These are phyloP conservation scores for Mastigamoeba balamuthi DNA, from an alignment of 78 protist species.

Conservation along the genomic window DNA sequence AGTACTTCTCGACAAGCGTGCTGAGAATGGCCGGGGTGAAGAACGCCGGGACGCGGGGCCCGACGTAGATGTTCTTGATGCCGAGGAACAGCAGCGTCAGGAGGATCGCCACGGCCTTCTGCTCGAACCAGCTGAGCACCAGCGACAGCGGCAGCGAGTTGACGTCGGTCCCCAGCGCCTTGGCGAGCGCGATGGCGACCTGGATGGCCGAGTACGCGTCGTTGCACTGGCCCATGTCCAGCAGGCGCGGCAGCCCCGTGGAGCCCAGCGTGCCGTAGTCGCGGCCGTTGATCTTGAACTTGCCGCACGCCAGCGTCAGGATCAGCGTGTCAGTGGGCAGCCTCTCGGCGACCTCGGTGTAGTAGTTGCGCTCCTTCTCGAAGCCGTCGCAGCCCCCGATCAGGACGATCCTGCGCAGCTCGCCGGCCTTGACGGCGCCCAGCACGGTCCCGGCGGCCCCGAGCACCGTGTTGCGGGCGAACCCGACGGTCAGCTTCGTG, in stretches of 20 bases:
- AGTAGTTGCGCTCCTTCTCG: slow-evolving; percentile 60
- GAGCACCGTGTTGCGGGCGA: slow-evolving; percentile 36
- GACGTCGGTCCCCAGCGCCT: slow-evolving; percentile 8
- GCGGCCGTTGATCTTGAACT: slow-evolving; percentile 43
- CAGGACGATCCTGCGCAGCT: slow-evolving; percentile 37
- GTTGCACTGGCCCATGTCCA: slow-evolving; percentile 88
- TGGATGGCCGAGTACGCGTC: slow-evolving; percentile 69
- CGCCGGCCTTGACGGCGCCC: slow-evolving; percentile 48
- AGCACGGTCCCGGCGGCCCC: slow-evolving; percentile 42
- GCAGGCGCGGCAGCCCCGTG: slow-evolving; percentile 75
- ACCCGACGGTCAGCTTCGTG: slow-evolving; percentile 19
- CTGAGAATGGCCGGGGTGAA: slow-evolving; percentile 3
- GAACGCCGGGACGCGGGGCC: slow-evolving; percentile 75
- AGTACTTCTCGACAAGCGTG: not conserved
- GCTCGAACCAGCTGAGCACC: slow-evolving; percentile 68
- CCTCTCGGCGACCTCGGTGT: slow-evolving; percentile 14
- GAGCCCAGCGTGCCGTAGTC: slow-evolving; percentile 54
- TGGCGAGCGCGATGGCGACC: slow-evolving; percentile 60
- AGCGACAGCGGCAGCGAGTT: slow-evolving; percentile 57
- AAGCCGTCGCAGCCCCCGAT: slow-evolving; percentile 85
- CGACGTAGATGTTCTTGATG: slow-evolving; percentile 56
- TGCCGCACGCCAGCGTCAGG: slow-evolving; percentile 38
- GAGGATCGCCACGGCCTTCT: slow-evolving; percentile 76
- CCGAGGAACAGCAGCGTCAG: slow-evolving; percentile 61
- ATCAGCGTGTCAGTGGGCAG: not conserved